Base-by-base conservation (phyloP, 805 yeast species). In the Zygosaccharomyces siamensis region DNA sequence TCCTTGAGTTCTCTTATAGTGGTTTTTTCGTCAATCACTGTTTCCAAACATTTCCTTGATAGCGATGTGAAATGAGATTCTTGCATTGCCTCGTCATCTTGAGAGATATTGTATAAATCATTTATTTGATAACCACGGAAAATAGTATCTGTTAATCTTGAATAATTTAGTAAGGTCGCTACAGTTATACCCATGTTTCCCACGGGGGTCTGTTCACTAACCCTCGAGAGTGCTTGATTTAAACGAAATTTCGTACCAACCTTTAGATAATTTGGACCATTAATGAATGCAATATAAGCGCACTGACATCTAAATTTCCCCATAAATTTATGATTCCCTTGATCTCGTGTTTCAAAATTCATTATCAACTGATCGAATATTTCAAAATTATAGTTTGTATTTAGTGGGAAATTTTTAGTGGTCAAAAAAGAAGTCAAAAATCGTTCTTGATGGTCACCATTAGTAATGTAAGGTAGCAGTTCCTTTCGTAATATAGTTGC, bases 71-170 rank as follows among this genome's bases (percentile, higher is more conserved):
- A 64, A 48, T 55, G 61, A 2, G 59, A 56, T 12, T 46, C 39
- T 49, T 65, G 69, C 14, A 54, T 56, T 6, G 51, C 30, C 33
- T 55, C 55, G 14, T 53, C 56, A 38, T 57, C 62, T 36, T 56
- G 45, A 0, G 58, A 43, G 5, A 64, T 55, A 8, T 51, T 44
- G 43, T 56, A 49, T 2, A 66, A 32, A 16, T 58, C 62, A 37
- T 51, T 50, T 4, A 64, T 45, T 20, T 51, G 51, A 30, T 49
- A 57, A n/a, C 48, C 51, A 3, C 39, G 44, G 35, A 56, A 43
- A 23, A 39, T 27, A 1, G 40, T 33, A 6, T 54, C 46, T 47
- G 63, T 58, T 32, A 39, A 45, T 20, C 51, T 39, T n/a, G 54
- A 20, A 40, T 56, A 64, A 12, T 37, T 20, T 21, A 45, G 47